A percentile compares a stretch with the other conserved stretches of the same genome.
phyloP scores from a whole-genome alignment of 768 basidiomycete species.

The Paxillus rubicundulus region DNA sequence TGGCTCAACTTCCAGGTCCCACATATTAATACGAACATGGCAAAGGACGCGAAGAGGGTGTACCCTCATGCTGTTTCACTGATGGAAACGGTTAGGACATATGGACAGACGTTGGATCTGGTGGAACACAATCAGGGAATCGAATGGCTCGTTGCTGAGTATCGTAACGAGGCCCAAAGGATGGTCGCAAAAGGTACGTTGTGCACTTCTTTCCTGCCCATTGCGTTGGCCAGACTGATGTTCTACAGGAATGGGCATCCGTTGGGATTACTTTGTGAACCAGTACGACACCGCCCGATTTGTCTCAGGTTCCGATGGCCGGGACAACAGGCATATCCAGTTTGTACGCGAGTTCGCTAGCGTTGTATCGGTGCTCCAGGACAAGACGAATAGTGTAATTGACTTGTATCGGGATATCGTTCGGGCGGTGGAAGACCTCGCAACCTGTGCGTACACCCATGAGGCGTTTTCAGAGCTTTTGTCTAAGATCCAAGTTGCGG shows the following conservation, averaged over 20 bases:
- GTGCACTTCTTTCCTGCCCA: not conserved
- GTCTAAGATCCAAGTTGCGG: slow-evolving; percentile 78
- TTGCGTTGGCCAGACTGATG: not conserved
- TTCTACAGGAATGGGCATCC: slow-evolving; percentile 80
- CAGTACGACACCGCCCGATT: slow-evolving; percentile 85
- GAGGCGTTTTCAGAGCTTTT: slow-evolving; percentile 83
- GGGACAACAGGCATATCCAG: slow-evolving; percentile 85
- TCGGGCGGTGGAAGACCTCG: slow-evolving; percentile 81
- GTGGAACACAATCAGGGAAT: slow-evolving; percentile 90
- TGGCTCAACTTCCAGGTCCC: slow-evolving; percentile 97
- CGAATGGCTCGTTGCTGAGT: slow-evolving; percentile 92
- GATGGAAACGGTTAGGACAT: slow-evolving; percentile 99
- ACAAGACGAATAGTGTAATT: slow-evolving; percentile 93
- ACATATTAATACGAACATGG: slow-evolving; percentile 92
- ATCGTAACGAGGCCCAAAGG: slow-evolving; percentile 87
- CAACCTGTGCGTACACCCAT: slow-evolving; percentile 79
- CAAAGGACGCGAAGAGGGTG: slow-evolving; percentile 97
- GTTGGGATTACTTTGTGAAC: slow-evolving; percentile 97
- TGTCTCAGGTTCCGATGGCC: slow-evolving; percentile 67
- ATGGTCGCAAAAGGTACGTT: slow-evolving; percentile 85
- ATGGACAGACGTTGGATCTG: slow-evolving; percentile 91
- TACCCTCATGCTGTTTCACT: slow-evolving; percentile 97
- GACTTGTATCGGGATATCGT: slow-evolving; percentile 87
- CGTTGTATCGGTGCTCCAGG: slow-evolving; percentile 89
- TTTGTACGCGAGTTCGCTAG: slow-evolving; percentile 96